These are phyloP conservation scores for Phyllosticta capitalensis DNA, from an alignment of 2,329 filamentous ascomycete genomes.

Conservation along the genomic window DNA sequence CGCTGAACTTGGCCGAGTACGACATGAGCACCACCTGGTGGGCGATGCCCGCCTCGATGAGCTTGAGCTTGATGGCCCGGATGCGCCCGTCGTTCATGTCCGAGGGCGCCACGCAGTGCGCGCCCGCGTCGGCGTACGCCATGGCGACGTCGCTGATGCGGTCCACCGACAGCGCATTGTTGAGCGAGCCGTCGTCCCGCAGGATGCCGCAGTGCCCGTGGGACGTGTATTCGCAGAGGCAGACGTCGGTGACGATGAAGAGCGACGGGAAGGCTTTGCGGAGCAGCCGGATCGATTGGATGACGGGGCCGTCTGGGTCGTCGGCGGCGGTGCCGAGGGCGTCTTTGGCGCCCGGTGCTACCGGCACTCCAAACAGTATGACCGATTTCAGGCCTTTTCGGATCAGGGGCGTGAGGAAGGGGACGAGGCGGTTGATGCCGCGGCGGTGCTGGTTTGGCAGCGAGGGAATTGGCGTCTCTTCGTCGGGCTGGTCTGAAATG, in stretches of 20 bases:
- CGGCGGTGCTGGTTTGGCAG: conserved; percentile 84
- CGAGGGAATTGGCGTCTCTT: conserved; percentile 82
- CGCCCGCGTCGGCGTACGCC: conserved; percentile 89
- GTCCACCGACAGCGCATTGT: conserved; percentile 89
- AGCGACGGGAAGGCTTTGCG: conserved; percentile 79
- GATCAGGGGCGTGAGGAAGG: conserved; percentile 77
- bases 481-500: conserved; percentile 86
- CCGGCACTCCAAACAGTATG: conserved; percentile 90
- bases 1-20: conserved; percentile 95
- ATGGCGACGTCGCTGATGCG: conserved; percentile 96
- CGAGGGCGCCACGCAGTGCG: conserved; percentile 91
- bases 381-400: conserved; percentile 86
- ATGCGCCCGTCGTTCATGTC: conserved; percentile 99
- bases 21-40: conserved; percentile 93
- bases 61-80: conserved; percentile 92
- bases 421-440: conserved; percentile 74
- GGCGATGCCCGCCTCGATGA: conserved; percentile 88
- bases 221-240: conserved; percentile 96
- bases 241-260: conserved; percentile 88
- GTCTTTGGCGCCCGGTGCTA: conserved; percentile 74
- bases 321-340: conserved; percentile 85
- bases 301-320: conserved; percentile 86
- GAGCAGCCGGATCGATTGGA: conserved; percentile 74
- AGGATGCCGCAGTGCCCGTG: conserved; percentile 97
- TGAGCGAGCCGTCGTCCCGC: conserved; percentile 81